Evolutionary conservation across 306 rosid species (phyloP), one percentile per base, ranked within the genome.

Genomic region (Myrica gale): DNA sequence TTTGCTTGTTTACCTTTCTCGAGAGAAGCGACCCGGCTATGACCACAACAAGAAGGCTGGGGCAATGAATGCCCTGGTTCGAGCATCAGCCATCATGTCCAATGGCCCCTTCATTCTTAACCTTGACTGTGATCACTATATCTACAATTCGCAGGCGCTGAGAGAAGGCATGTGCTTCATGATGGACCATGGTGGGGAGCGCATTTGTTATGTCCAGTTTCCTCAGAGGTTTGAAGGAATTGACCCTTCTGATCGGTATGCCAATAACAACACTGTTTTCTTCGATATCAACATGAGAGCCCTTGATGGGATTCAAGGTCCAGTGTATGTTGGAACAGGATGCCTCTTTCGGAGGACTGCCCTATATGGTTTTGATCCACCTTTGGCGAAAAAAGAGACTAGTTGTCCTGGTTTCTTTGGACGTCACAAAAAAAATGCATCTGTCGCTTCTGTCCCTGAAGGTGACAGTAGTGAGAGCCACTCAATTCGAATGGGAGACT

Each of bases 21-120:
- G 96, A 12, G 96, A 91, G 76, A 91, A 91, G 73, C 83, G 96
- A 75, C 90, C 96, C 10, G 94, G 97, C 60, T 89, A 89, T 74
- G 97, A 91, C 80, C 97, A 91, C 87, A 91, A 91, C 89, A 91
- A 91, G 82, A 91, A 91, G 78, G 97, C 94, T 0, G 97, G 97
- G 54, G 97, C 97, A 6, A 91, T 91, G 97, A 91, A 91, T 74
- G 97, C 94, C 12, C 23, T 91, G 10, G 97, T 91, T 79, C 87
- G 94, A 74, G 90, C 97, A 62, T 91, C 97, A 0, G 97, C 97
- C 12, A 32, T 91, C 71, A 84, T 91, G 92, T 91, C 97, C 44
- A 91, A 91, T 47, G 96, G 93, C 10, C 84, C 96, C 21, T 91
- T 91, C 89, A 91, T 91, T 50, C 92, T 91, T 37, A 89, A 91